Evolutionary conservation across 31 red algal genomes (phyloP), one percentile per base, ranked within the genome.

Genomic region (Odonthalia washingtoniensis): DNA sequence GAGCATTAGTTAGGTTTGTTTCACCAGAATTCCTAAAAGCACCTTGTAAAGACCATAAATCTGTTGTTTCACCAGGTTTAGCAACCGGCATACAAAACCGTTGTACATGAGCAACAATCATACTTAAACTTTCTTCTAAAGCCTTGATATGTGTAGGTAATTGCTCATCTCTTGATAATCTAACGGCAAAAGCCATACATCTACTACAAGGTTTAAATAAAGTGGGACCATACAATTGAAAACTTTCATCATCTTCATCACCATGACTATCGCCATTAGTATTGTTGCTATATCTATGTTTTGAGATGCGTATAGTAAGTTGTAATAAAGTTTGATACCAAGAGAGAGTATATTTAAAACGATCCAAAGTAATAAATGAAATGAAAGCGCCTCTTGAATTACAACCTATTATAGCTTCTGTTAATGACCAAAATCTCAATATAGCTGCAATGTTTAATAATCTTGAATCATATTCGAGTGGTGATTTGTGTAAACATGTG

Each of bases 281-380:
- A n/a, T n/a, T n/a, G n/a, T n/a, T n/a, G n/a, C n/a, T n/a, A n/a
- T n/a, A n/a, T 1, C 89, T 65, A 36, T 84, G 79, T 24, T 74
- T 80, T 62, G 40, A 39, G 14, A 91, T 64, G 30, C 83, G 78
- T n/a, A 91, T 70, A 67, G 89, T 70, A 70, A 91, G 57, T 79
- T 91, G 89, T 61, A 91, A 73, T 40, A 91, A 40, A 33, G 84
- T 72, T 79, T 91, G 89, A 74, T 80, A 85, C 89, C 89, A 91
- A 4, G 89, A 28, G 70, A 91, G 82, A n/a, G 89, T 91, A 44
- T 84, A 91, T 40, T 85, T 79, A 2, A 91, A 64, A 43, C 89
- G 74, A 60, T 91, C 89, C 38, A 91, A 62, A 28, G 80, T 91
- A 18, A 80, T 72, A 73, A 91, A 91, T 45, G 89, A 91, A 44